Base-by-base conservation (phyloP, 2,329 filamentous ascomycete genomes). In the Chaetoscypha palmicola region DNA sequence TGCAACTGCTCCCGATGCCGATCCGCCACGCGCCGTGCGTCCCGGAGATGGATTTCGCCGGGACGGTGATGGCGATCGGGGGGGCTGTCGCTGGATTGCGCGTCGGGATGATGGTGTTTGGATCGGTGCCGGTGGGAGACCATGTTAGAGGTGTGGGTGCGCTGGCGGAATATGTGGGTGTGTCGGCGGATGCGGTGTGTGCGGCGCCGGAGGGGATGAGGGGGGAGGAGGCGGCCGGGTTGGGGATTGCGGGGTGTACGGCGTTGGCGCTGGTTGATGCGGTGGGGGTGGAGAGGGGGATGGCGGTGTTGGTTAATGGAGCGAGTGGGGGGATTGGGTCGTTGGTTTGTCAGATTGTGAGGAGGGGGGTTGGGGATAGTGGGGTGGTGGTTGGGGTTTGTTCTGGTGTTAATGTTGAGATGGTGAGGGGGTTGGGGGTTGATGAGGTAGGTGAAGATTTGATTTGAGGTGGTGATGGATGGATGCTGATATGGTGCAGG, bases 281-380 rank as follows among this genome's bases (percentile, higher is more conserved):
- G 16, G 67, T 68, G 2, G 63, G 58, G 1, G 59, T 64, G 46
- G 59, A 64, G 51, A 51, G 51, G 20, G 66, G 70, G 0, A 59
- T 66, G 28, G 58, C 64, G 2, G 68, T 74, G 26, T 51, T 76
- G 36, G 60, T 75, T 3, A 72, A 74, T 49, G 72, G 70, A 3
- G 73, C 69, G 16, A 73, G 71, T 50, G 72, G 72, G 1, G 72
- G 70, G 10, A 68, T 76, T 4, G 72, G 72, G 10, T 64, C 64
- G 16, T 52, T 74, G 38, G 60, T 66, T 1, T 58, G 73, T 36
- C 72, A 76, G 58, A 65, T 72, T 60, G 60, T 56, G 34, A 60
- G 16, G 35, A n/a, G 60, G 11, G 57, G 52, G n/a, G 62, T 71
- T 48, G 63, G 68, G 31, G 48, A 60, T 40, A 57, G 61, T 0